A percentile compares a stretch with the other conserved stretches of the same genome.
phyloP scores from a whole-genome alignment of 495 filamentous ascomycete genomes.

The Rostrohypoxylon terebratum region DNA sequence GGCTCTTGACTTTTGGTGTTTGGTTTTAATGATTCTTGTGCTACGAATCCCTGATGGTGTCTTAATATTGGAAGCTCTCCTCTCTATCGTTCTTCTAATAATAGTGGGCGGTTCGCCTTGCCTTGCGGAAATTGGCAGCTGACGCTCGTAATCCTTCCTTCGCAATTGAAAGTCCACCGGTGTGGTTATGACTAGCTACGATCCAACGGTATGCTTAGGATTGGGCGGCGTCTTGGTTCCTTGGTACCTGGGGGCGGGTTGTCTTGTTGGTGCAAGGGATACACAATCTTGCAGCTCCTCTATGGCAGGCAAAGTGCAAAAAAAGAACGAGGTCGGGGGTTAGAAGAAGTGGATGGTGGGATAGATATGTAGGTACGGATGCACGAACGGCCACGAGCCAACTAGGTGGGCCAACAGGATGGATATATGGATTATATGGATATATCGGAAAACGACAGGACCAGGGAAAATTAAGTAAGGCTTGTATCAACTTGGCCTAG shows the following conservation, averaged over 20 bases:
- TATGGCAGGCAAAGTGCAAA: conserved; percentile 20
- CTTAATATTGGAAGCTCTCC: conserved; percentile 22
- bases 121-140: conserved; percentile 5
- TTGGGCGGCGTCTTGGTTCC: conserved; percentile 24
- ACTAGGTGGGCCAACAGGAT: conserved; percentile 22
- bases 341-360: conserved; percentile 33
- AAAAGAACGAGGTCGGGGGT: conserved; percentile 38
- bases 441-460: conserved; percentile 34
- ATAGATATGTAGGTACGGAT: conserved; percentile 47
- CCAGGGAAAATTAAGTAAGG: conserved; percentile 14
- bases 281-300: conserved; percentile 30
- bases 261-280: conserved; percentile 31
- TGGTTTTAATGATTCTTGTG: conserved; percentile 24
- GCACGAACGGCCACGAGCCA: conserved; percentile 41
- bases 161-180: conserved; percentile 21
- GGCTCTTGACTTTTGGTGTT: conserved; percentile 8
- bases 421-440: neutral
- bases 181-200: conserved; percentile 14
- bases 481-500: conserved; percentile 19
- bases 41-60: conserved; percentile 18
- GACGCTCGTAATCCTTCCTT: conserved; percentile 14
- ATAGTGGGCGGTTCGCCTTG: conserved; percentile 15
- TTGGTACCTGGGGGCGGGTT: conserved; percentile 17
- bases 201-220: conserved; percentile 5
- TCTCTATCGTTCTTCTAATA: conserved; percentile 12